Evolutionary conservation across 2,329 filamentous ascomycete genomes (phyloP), one percentile per base, ranked within the genome.

Genomic region (Plenodomus tracheiphilus): DNA sequence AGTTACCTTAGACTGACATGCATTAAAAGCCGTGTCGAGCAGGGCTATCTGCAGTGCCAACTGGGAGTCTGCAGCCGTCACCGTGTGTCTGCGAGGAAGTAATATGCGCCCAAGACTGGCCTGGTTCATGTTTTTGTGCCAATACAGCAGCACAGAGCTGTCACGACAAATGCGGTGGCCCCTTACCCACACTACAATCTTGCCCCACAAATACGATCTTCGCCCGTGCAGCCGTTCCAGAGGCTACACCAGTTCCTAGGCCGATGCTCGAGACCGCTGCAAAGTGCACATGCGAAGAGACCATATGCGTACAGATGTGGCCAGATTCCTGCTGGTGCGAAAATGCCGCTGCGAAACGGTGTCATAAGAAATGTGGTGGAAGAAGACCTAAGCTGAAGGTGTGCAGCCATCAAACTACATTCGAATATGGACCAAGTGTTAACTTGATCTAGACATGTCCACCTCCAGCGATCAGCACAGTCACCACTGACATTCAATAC

Each of bases 271-370:
- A 51, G 18, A 15, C 36, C 6, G 18, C 38, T 3, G 36, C 34
- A 17, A 19, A 10, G 21, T 71, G 68, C 44, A 42, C 49, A 19
- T 71, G 63, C 48, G 62, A 66, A 4, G 15, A 43, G 4, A 36
- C 46, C 11, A 37, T 42, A 13, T 71, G 68, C 42, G 36, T 53
- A 1, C 53, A 61, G 38, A 18, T 53, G 8, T 68, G 52, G 49
- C 67, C 68, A 7, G 44, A 65, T n/a, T 59, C 57, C 13, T 71
- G 68, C 52, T 52, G 63, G 39, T 71, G 68, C 43, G 45, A 36
- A 8, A 69, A 71, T 21, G 53, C 50, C 9, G 52, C 47, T 9
- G 61, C 57, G 19, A 19, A 54, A 11, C 34, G 30, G 6, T 69
- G 65, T 40, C 49, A 55, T 19, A 37, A 61, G 4, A 55, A 60